Conservation (phyloP, 2,329 filamentous ascomycete species). For the Calycina herbarum region DNA sequence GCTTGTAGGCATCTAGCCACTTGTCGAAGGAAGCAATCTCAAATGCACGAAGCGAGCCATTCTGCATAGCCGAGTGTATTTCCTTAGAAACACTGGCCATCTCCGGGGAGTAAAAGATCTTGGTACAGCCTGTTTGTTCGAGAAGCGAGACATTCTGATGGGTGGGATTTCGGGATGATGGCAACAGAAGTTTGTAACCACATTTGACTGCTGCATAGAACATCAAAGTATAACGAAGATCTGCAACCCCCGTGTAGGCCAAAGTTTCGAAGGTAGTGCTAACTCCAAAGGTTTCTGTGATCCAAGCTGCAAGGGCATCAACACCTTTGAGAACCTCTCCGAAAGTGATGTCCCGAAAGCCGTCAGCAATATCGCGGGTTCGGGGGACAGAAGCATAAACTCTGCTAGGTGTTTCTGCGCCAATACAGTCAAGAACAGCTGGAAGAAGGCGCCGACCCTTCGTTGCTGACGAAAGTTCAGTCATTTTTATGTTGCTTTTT, state of each 20-base stretch:
- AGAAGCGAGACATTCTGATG: conserved; percentile 11
- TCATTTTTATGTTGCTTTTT: background rate
- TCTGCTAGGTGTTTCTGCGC: conserved; percentile 4
- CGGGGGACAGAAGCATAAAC: conserved; percentile 11
- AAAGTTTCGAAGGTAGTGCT: conserved; percentile 36
- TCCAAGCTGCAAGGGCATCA: conserved; percentile 24
- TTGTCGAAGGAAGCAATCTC: conserved; percentile 6
- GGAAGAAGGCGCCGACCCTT: conserved; percentile 5
- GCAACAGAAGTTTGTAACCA: conserved; percentile 12
- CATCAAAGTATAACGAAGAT: conserved; percentile 14
- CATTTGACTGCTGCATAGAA: conserved; percentile 15
- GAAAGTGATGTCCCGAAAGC: conserved; percentile 21
- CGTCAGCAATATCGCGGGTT: conserved; percentile 8
- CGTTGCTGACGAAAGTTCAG: background rate
- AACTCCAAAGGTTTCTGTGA: conserved; percentile 33
- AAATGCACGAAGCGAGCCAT: background rate
- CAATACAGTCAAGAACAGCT: background rate
- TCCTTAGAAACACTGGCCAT: conserved; percentile 1
- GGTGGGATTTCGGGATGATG: conserved; percentile 8
- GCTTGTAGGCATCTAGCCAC: background rate
- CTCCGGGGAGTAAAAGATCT: conserved; percentile 4
- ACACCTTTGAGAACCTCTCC: conserved; percentile 24
- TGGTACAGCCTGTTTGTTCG: conserved; percentile 7
- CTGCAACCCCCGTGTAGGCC: conserved; percentile 43
- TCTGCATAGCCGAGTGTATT: background rate